Evolutionary conservation across 2,329 filamentous ascomycete species (phyloP), one percentile per base, ranked within the genome.

Genomic region (Fonsecaea nubica): DNA sequence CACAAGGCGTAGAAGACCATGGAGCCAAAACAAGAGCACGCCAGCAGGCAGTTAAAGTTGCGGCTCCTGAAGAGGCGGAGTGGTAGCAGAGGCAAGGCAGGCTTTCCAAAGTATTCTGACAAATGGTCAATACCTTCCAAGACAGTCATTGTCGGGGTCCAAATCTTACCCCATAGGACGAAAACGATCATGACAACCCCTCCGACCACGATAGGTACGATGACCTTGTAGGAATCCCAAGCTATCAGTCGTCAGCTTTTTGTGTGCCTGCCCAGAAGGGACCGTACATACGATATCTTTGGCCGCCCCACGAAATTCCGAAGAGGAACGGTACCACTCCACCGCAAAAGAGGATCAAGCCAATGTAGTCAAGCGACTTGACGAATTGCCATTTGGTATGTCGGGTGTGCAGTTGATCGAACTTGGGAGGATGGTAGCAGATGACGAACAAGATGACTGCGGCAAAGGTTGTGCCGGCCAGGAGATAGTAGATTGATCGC

Each of bases 221-320:
- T 35, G 4, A 48, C 40, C 21, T 48, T 48, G 15, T 18, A n/a
- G 8, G 58, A 60, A 9, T 48, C 5, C 58, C 58, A 60, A 12
- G 58, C 58, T 60, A 60, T n/a, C 48, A 40, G 30, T 25, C 12
- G 40, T 32, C 12, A 50, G 58, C 6, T 4, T 13, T 25, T 4
- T 8, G 15, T 42, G 25, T 52, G 12, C 38, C 36, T 4, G 33
- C n/a, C n/a, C 45, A 9, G 18, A 40, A 45, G 36, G 56, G 6
- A n/a, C 35, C 18, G 4, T 45, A n/a, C 59, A 13, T 45, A 63
- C 60, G 60, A 57, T 63, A 63, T 63, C 60, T 56, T n/a, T 63
- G 60, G 52, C 60, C 60, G 3, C 60, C 60, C 50, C 50, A 55
- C 9, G 50, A 63, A 42, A 63, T 57, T 32, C 60, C 60, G 13